phyloP scores from a whole-genome alignment of 2,329 filamentous ascomycete species.

The Pseudofabraea citricarpa region DNA sequence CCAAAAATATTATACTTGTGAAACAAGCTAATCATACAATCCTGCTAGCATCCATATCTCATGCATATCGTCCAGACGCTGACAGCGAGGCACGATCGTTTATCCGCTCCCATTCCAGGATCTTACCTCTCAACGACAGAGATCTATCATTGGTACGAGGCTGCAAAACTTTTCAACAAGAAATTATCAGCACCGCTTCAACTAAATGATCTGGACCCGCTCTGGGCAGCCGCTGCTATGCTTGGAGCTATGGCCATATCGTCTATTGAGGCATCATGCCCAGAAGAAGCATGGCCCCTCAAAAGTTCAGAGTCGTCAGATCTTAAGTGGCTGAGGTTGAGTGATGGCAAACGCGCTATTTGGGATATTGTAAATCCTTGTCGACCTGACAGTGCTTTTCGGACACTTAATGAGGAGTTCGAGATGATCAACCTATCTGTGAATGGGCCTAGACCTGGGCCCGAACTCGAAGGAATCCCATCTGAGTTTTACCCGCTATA shows the following conservation, averaged over 20 bases:
- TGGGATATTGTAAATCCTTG: slow-evolving; percentile 46
- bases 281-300: slow-evolving; percentile 52
- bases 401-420: too few relatives aligned
- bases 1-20: too few relatives aligned
- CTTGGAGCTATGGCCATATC: slow-evolving; percentile 42
- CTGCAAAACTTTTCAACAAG: slow-evolving; percentile 41
- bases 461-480: too few relatives aligned
- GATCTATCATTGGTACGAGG: slow-evolving; percentile 42
- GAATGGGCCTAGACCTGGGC: too few relatives aligned
- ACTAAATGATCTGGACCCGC: slow-evolving; percentile 37
- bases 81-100: slow-evolving; percentile 48
- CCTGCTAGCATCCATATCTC: slow-evolving; percentile 30
- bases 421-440: too few relatives aligned
- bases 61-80: slow-evolving; percentile 49
- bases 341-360: slow-evolving; percentile 49
- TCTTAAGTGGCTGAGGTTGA: slow-evolving; percentile 54
- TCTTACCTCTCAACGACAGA: slow-evolving; percentile 25
- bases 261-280: slow-evolving; percentile 34
- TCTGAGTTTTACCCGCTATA: background rate
- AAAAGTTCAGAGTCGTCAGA: slow-evolving; percentile 36
- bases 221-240: slow-evolving; percentile 43
- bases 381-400: slow-evolving; percentile 43
- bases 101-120: slow-evolving; percentile 24
- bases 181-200: slow-evolving; percentile 33
- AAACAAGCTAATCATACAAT: too few relatives aligned